These are phyloP conservation scores for Leonotis leonurus DNA, from an alignment of 257 asterid species.

Conservation along the genomic window DNA sequence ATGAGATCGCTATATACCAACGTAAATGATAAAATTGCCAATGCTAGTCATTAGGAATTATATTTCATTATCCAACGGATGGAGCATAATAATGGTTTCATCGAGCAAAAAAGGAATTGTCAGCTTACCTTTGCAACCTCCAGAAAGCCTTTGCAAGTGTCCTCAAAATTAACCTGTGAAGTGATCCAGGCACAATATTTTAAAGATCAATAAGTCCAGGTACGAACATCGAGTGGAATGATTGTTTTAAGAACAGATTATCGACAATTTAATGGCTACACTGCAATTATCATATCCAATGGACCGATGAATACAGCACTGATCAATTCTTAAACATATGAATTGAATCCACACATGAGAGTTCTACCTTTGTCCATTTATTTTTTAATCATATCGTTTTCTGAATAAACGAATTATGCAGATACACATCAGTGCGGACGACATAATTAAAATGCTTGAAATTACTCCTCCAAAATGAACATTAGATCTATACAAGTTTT, in stretches of 20 bases:
- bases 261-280: neutral
- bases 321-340: neutral
- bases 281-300: neutral
- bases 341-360: neutral
- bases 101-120: neutral
- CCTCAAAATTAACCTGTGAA: constrained; percentile 91
- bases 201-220: constrained; percentile 11
- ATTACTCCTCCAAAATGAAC: neutral
- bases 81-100: too few species aligned
- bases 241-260: neutral
- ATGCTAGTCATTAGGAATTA: neutral
- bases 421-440: neutral
- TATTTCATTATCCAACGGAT: too few species aligned
- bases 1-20: neutral
- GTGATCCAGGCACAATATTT: constrained; percentile 11
- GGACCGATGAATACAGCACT: constrained; percentile 10
- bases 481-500: neutral
- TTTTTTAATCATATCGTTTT: neutral
- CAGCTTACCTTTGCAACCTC: constrained; percentile 86
- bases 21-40: neutral
- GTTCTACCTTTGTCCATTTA: neutral
- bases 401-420: neutral
- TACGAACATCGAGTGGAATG: neutral
- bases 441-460: neutral
- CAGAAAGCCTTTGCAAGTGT: constrained; percentile 93